phyloP scores from a whole-genome alignment of 2,329 filamentous ascomycete species.

The Coniochaeta sp. region DNA sequence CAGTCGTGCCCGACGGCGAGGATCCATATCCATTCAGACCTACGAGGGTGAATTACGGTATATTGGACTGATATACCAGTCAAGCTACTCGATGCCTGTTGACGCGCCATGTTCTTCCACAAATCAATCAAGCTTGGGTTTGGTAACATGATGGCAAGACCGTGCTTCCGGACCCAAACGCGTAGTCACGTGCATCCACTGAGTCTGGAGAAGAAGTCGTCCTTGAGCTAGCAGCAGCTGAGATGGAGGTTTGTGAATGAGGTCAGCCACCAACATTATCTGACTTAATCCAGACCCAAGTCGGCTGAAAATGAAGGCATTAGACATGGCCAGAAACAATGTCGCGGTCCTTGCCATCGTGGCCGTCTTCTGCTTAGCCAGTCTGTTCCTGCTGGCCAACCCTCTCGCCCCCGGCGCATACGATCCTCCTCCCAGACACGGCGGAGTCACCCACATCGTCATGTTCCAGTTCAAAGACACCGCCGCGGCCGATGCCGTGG shows the following conservation, averaged over 20 bases:
- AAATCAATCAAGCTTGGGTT: no score
- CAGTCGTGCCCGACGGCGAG: no score
- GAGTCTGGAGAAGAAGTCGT: no score
- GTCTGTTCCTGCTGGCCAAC: slow-evolving; percentile 9
- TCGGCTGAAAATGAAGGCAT: background rate
- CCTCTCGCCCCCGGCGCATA: slow-evolving; percentile 8
- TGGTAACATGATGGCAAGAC: no score
- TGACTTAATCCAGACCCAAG: no score
- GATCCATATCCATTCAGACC: no score
- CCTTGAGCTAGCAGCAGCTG: background rate
- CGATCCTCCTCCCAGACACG: slow-evolving; percentile 5
- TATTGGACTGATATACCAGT: no score
- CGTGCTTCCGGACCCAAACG: background rate
- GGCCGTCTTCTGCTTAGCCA: slow-evolving; percentile 7
- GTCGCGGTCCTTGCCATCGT: slow-evolving; percentile 4
- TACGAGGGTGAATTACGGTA: no score
- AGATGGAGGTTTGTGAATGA: background rate
- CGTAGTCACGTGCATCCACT: background rate
- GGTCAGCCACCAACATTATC: background rate
- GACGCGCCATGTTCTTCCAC: no score
- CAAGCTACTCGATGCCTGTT: no score
- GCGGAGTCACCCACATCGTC: slow-evolving; percentile 11
- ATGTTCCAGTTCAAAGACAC: slow-evolving; percentile 12
- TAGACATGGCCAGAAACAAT: background rate
- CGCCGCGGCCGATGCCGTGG: slow-evolving; percentile 4